These are phyloP conservation scores for Amanita rubescens DNA, from an alignment of 768 basidiomycete species.

Conservation along the genomic window DNA sequence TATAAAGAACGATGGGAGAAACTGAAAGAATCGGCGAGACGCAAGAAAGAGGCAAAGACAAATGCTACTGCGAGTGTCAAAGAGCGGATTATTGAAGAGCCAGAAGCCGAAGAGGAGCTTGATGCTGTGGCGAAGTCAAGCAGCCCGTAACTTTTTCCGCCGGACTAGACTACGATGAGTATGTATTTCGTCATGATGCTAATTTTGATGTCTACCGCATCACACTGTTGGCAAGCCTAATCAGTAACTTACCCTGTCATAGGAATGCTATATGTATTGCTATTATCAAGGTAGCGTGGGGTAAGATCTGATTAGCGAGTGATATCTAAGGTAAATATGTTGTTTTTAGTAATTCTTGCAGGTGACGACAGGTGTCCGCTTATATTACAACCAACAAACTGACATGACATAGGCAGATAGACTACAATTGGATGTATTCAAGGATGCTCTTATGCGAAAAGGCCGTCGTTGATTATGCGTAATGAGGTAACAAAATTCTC, in stretches of 20 bases:
- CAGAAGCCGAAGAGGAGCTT: conserved; percentile 44
- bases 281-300: too few species aligned
- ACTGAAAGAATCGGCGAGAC: conserved; percentile 80
- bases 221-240: neutral
- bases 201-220: neutral
- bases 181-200: neutral
- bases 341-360: neutral
- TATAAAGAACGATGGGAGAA: conserved; percentile 88
- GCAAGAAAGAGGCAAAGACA: conserved; percentile 72
- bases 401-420: neutral
- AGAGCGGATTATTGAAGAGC: conserved; percentile 72
- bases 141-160: neutral
- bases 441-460: conserved; percentile 50
- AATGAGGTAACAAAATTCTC: conserved; percentile 49
- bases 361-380: neutral
- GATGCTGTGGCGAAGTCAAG: conserved; percentile 22
- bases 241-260: neutral
- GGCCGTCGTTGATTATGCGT: conserved; percentile 53
- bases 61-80: conserved; percentile 40
- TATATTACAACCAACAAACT: too few species aligned
- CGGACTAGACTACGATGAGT: neutral
- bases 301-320: too few species aligned
- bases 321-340: neutral
- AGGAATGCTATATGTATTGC: neutral
- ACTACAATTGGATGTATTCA: neutral